Conservation (phyloP, 2,329 filamentous ascomycete species). For the Cytospora leucostoma region DNA sequence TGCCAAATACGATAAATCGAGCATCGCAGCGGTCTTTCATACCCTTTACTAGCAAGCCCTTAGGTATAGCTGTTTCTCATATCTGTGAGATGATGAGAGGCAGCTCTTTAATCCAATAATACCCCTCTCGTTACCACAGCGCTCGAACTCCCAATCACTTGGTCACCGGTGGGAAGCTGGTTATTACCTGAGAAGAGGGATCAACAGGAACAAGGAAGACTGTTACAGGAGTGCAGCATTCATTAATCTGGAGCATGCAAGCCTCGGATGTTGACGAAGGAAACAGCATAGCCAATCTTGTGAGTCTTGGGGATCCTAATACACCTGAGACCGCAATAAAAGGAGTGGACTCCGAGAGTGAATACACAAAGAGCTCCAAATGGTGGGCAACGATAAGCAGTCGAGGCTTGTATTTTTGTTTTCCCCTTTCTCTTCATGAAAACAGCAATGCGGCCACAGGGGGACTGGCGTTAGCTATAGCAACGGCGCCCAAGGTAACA, state of each 20-base stretch:
- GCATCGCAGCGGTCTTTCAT: constrained; percentile 67
- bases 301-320: no score
- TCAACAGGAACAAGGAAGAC: no score
- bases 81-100: constrained; percentile 12
- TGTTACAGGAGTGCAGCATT: no score
- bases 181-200: no score
- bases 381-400: neutral
- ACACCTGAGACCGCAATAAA: neutral
- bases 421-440: neutral
- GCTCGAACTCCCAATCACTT: neutral
- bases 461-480: neutral
- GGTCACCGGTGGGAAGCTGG: no score
- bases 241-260: no score
- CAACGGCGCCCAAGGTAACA: neutral
- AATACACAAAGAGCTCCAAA: neutral
- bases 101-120: constrained; percentile 20
- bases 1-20: constrained; percentile 91
- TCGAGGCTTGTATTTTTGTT: neutral
- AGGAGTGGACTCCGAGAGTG: neutral
- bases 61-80: constrained; percentile 11
- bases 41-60: constrained; percentile 47
- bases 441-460: neutral
- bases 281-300: no score
- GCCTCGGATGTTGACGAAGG: no score
- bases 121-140: constrained; percentile 10